A percentile compares a stretch with the other conserved stretches of the same genome.
phyloP scores from a whole-genome alignment of 345 rosid genomes.

The Theobroma cacao region DNA sequence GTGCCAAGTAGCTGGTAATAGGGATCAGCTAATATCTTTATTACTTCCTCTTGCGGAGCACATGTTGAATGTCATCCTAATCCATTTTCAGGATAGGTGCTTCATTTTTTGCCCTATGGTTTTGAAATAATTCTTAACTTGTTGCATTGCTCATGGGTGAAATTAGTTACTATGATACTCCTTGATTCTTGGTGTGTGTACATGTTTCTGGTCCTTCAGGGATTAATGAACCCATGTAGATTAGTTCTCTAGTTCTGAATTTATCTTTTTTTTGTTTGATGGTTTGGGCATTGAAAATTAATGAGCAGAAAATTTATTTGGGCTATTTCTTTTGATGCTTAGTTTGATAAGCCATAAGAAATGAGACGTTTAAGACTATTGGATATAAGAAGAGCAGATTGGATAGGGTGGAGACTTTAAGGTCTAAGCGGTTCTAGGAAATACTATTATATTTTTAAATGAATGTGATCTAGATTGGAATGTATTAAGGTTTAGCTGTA shows the following conservation, averaged over 20 bases:
- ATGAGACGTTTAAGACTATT: not conserved
- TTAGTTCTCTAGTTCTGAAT: not conserved
- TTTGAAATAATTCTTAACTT: not conserved
- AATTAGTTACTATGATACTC: not conserved
- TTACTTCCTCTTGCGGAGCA: constrained; percentile 78
- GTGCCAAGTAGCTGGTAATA: constrained; percentile 76
- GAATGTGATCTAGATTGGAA: not conserved
- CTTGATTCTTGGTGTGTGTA: not conserved
- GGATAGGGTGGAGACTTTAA: not conserved
- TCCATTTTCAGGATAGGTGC: constrained; percentile 88
- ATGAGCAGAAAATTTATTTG: not conserved
- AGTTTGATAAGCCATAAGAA: not conserved
- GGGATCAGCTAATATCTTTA: constrained; percentile 71
- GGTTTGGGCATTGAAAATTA: not conserved
- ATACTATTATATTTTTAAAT: not conserved
- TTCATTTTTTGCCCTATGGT: not conserved
- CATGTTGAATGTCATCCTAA: constrained; percentile 62
- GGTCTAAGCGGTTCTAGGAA: not conserved
- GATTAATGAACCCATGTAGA: not conserved
- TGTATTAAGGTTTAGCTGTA: not conserved
- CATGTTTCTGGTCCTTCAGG: not conserved
- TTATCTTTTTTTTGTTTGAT: not conserved
- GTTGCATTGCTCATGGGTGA: not conserved
- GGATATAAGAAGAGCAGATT: not conserved
- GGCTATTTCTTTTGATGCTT: not conserved